These are phyloP conservation scores for Mycosphaerella arachidis DNA, from an alignment of 2,329 filamentous ascomycete species.

Conservation along the genomic window DNA sequence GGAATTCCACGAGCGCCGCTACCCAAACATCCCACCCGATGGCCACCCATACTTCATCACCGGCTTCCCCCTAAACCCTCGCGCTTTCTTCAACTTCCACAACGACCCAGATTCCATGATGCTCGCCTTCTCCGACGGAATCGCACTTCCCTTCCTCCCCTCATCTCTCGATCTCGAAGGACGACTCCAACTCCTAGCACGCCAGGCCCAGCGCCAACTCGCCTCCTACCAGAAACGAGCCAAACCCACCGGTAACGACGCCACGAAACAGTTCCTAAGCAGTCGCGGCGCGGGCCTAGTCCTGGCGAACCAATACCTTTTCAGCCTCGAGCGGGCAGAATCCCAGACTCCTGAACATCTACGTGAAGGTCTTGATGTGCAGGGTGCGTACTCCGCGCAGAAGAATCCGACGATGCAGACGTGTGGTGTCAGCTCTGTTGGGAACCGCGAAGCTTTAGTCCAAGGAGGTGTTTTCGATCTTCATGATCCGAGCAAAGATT, in stretches of 20 bases:
- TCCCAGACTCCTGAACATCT: slow-evolving; percentile 32
- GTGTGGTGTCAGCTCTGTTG: slow-evolving; percentile 44
- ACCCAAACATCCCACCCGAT: slow-evolving; percentile 27
- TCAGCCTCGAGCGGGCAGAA: slow-evolving; percentile 37
- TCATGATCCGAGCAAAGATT: slow-evolving; percentile 29
- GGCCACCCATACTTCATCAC: slow-evolving; percentile 40
- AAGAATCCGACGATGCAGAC: slow-evolving; percentile 36
- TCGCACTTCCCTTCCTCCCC: slow-evolving; percentile 42
- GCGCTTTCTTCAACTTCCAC: slow-evolving; percentile 38
- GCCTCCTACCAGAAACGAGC: slow-evolving; percentile 43
- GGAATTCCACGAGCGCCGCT: slow-evolving; percentile 37
- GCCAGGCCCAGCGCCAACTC: slow-evolving; percentile 42
- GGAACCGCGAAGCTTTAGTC: slow-evolving; percentile 35
- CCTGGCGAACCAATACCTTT: slow-evolving; percentile 43
- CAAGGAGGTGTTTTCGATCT: slow-evolving; percentile 27
- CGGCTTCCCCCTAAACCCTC: slow-evolving; percentile 46
- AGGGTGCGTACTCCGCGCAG: slow-evolving; percentile 35
- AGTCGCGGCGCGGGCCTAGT: slow-evolving; percentile 37
- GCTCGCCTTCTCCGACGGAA: slow-evolving; percentile 46
- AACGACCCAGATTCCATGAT: slow-evolving; percentile 42
- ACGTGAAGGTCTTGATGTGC: slow-evolving; percentile 31
- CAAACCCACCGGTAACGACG: slow-evolving; percentile 14
- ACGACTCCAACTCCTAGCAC: slow-evolving; percentile 38
- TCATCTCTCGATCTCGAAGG: slow-evolving; percentile 33
- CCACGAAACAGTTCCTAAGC: slow-evolving; percentile 30